phyloP scores from a whole-genome alignment of 495 filamentous ascomycete genomes.

The Neurospora intermedia region DNA sequence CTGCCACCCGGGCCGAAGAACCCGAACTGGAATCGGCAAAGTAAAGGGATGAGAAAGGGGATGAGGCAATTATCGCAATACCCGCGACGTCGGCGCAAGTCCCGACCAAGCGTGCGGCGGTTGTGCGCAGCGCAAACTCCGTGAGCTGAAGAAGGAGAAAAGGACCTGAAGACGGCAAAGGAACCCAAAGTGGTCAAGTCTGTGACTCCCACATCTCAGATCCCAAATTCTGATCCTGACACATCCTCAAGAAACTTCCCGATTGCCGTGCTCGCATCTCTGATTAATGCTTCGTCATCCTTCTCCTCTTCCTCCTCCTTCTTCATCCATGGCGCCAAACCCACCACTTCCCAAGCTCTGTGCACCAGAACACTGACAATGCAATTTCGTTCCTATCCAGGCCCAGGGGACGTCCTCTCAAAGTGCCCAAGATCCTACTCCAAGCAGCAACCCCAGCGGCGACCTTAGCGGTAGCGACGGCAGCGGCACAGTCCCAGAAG shows the following conservation, averaged over 20 bases:
- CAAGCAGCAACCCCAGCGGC: neutral
- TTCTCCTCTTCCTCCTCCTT: neutral
- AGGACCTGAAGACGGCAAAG: conserved; percentile 3
- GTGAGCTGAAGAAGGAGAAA: conserved; percentile 5
- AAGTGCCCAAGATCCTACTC: neutral
- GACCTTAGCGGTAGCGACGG: neutral
- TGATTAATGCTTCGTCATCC: conserved; percentile 15
- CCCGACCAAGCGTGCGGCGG: conserved; percentile 13
- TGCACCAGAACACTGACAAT: neutral
- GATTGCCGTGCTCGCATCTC: conserved; percentile 7
- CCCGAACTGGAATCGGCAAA: conserved; percentile 10
- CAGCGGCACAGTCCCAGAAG: neutral
- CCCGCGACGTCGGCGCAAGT: conserved; percentile 14
- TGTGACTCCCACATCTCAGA: conserved; percentile 15
- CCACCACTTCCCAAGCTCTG: conserved; percentile 4
- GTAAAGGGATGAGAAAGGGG: conserved; percentile 8
- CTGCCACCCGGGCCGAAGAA: conserved; percentile 2
- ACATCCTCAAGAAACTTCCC: neutral
- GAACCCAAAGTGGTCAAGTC: conserved; percentile 16
- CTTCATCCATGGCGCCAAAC: conserved; percentile 12
- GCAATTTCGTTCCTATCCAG: neutral
- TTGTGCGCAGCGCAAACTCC: conserved; percentile 13
- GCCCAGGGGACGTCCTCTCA: neutral
- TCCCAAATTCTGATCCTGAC: conserved; percentile 16
- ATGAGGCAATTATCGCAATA: conserved; percentile 9